phyloP scores from a whole-genome alignment of 148 eudicot species.

The Vaccinium macrocarpon region DNA sequence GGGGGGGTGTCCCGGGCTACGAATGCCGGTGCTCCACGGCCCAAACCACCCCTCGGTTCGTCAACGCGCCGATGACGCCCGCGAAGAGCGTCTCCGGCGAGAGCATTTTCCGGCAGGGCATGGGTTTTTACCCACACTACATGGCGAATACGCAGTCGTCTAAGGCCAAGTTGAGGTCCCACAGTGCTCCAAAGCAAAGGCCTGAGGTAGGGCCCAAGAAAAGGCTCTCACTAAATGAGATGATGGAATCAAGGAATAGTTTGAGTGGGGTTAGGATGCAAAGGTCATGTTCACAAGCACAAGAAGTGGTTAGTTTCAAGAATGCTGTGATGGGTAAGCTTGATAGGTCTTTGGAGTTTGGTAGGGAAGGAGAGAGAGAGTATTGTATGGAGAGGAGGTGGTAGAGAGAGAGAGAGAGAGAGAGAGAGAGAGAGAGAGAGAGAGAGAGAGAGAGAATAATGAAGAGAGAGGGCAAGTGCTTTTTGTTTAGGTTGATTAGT shows the following conservation, averaged over 20 bases:
- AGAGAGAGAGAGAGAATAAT: neutral
- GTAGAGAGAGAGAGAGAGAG: neutral
- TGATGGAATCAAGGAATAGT: slow-evolving; percentile 78
- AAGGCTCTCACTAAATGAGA: slow-evolving; percentile 50
- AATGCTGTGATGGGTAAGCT: slow-evolving; percentile 75
- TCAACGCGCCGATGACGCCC: slow-evolving; percentile 46
- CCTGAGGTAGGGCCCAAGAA: slow-evolving; percentile 68
- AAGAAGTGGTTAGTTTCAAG: slow-evolving; percentile 63
- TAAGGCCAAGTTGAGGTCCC: slow-evolving; percentile 74
- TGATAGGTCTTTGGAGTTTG: slow-evolving; percentile 42
- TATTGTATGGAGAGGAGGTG: neutral
- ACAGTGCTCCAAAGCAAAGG: slow-evolving; percentile 85
- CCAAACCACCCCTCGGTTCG: slow-evolving; percentile 73
- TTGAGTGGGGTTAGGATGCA: slow-evolving; percentile 74
- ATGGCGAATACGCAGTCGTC: slow-evolving; percentile 85
- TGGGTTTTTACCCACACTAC: slow-evolving; percentile 50
- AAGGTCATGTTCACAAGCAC: slow-evolving; percentile 74
- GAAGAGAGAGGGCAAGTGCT: neutral
- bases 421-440: neutral
- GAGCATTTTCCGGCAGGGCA: slow-evolving; percentile 39
- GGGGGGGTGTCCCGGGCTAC: slow-evolving; percentile 54
- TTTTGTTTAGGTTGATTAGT: neutral
- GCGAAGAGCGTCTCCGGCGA: slow-evolving; percentile 81
- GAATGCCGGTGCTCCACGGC: slow-evolving; percentile 61
- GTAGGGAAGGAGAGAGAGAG: slow-evolving; percentile 9